Evolutionary conservation across 2,329 filamentous ascomycete species (phyloP), one percentile per base, ranked within the genome.

Genomic region (Lasiodiplodia citricola): DNA sequence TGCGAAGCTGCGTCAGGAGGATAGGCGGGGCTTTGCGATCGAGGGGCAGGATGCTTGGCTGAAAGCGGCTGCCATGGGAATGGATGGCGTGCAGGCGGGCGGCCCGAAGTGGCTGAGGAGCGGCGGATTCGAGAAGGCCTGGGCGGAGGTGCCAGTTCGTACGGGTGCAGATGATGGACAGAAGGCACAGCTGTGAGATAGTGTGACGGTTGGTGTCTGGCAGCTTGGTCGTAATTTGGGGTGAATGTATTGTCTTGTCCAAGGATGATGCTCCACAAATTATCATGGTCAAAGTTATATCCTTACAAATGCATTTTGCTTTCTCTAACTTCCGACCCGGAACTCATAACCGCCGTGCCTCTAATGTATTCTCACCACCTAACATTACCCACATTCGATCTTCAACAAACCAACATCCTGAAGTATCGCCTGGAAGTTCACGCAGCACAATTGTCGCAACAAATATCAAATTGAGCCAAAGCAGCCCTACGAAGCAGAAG

Each of bases 111-210:
- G 90, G 90, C 86, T 91, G 14, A 81, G 88, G 25, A 85, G 84
- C 57, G 83, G 85, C 52, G 91, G 91, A 0, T 88, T 91, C 72
- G 84, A 88, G 1, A 84, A 90, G 74, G 88, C 89, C 4, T 94
- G 92, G 91, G 80, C 85, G 73, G 71, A 76, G 31, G 74, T 84
- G 28, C 66, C 66, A 37, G n/a, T 62, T 31, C 41, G 21, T 14
- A 21, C 37, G 47, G 47, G 21, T 21, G 35, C 23, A 21, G 47
- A 28, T 3, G 25, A n/a, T 16, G 41, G 37, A 18, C n/a, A n/a
- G 37, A 31, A 13, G 63, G 35, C 50, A 51, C 35, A 66, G 63
- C 18, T 55, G 63, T 56, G 31, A 38, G 41, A 25, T 11, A 21
- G 37, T 2, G n/a, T 5, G 37, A 0, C 21, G 57, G n/a, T 4